Evolutionary conservation across 2,329 filamentous ascomycete genomes (phyloP).

Genomic region (Pseudofabraea citricarpa): DNA sequence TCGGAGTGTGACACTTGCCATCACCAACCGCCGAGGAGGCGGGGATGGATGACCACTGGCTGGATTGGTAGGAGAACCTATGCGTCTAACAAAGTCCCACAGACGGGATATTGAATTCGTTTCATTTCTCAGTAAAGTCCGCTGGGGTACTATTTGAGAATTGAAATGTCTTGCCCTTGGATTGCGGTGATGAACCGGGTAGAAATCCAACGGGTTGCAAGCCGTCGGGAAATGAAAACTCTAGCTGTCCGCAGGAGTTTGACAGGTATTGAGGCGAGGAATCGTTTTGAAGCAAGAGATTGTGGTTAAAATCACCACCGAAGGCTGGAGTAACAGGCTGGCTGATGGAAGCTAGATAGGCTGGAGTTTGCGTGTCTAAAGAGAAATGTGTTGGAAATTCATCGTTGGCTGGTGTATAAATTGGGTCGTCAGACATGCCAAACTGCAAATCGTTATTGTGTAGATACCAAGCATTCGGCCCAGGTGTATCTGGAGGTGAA

Average conservation of each 20-base stretch:
- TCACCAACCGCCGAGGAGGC: no score
- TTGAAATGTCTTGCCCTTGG: conserved; percentile 26
- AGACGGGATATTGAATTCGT: no score
- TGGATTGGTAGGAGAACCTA: no score
- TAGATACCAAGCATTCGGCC: conserved; percentile 15
- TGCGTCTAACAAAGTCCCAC: no score
- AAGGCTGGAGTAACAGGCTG: conserved; percentile 27
- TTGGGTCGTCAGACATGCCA: conserved; percentile 22
- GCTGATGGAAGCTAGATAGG: conserved; percentile 19
- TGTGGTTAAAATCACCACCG: conserved; percentile 20
- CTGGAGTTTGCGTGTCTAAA: conserved; percentile 21
- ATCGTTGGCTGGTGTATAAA: conserved; percentile 24
- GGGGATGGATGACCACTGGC: no score
- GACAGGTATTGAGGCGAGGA: conserved; percentile 20
- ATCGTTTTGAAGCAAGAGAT: conserved; percentile 17
- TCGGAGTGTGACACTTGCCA: no score
- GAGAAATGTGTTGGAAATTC: conserved; percentile 9
- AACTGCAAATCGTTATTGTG: conserved; percentile 19
- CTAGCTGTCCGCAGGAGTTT: conserved; percentile 16
- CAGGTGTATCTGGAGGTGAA: conserved; percentile 2
- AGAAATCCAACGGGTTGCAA: conserved; percentile 11
- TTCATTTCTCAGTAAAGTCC: conserved; percentile 27
- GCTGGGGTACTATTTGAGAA: conserved; percentile 27
- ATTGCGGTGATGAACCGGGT: conserved; percentile 15
- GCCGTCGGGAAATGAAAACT: conserved; percentile 22